Percentiles rank a stretch among this genome's conserved stretches.
phyloP scores from a whole-genome alignment of 148 eudicot genomes.

The Nyssa sinensis region DNA sequence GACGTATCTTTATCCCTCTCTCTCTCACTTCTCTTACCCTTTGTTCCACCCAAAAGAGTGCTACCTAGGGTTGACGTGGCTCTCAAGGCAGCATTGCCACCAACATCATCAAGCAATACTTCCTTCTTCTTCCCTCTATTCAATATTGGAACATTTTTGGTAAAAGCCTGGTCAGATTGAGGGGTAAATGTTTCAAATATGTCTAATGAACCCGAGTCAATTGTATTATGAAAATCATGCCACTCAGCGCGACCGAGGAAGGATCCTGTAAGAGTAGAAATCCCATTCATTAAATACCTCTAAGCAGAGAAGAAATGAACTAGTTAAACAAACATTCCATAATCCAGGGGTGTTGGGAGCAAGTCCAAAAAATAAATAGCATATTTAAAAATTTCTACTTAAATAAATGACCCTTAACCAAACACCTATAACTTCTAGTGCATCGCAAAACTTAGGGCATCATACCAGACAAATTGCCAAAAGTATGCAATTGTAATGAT shows the following conservation, averaged over 20 bases:
- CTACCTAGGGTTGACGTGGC: slow-evolving; percentile 41
- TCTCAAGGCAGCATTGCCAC: slow-evolving; percentile 45
- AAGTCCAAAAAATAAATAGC: too few species aligned
- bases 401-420: not conserved
- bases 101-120: slow-evolving; percentile 72
- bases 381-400: not conserved
- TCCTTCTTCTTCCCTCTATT: slow-evolving; percentile 88
- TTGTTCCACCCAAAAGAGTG: slow-evolving; percentile 55
- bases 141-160: slow-evolving; percentile 65
- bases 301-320: not conserved
- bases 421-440: not conserved
- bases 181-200: slow-evolving; percentile 35
- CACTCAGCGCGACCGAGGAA: slow-evolving; percentile 30
- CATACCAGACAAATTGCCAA: not conserved
- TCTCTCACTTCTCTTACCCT: slow-evolving; percentile 87
- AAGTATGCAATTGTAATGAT: not conserved
- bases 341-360: too few species aligned
- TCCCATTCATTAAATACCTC: slow-evolving; percentile 3
- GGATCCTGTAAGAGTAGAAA: slow-evolving; percentile 39
- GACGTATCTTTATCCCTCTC: slow-evolving; percentile 36
- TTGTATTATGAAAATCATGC: slow-evolving; percentile 22
- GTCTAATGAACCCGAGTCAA: slow-evolving; percentile 26
- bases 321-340: not conserved
- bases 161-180: slow-evolving; percentile 65
- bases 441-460: not conserved